These are phyloP conservation scores for Thielaviopsis populi DNA, from an alignment of 2,329 filamentous ascomycete species.

Conservation along the genomic window DNA sequence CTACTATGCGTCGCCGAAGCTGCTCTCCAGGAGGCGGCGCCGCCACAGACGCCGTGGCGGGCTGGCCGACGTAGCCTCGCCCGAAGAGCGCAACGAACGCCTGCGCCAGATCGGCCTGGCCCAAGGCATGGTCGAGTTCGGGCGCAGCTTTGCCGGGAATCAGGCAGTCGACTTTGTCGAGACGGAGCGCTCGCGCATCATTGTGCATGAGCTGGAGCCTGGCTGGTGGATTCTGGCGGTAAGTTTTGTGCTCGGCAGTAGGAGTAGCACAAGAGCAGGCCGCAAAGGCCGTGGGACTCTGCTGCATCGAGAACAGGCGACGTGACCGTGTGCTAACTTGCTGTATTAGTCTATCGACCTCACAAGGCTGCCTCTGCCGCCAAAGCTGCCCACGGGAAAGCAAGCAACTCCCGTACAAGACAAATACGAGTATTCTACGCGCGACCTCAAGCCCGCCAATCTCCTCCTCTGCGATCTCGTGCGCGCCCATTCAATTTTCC, in stretches of 20 bases:
- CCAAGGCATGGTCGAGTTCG: slow-evolving; percentile 92
- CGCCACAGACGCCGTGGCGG: slow-evolving; percentile 22
- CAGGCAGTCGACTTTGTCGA: slow-evolving; percentile 71
- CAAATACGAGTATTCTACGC: slow-evolving; percentile 65
- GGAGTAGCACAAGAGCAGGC: not conserved
- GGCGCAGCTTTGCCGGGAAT: slow-evolving; percentile 69
- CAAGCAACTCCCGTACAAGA: slow-evolving; percentile 26
- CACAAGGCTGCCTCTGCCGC: slow-evolving; percentile 53
- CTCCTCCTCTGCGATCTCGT: slow-evolving; percentile 68
- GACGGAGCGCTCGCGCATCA: slow-evolving; percentile 72
- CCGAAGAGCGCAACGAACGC: slow-evolving; percentile 67
- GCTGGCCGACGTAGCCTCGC: slow-evolving; percentile 25
- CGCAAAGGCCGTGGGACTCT: not conserved
- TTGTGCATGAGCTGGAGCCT: slow-evolving; percentile 73
- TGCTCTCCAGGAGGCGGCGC: slow-evolving; percentile 28
- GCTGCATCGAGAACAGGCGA: not conserved
- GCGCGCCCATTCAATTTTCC: slow-evolving; percentile 69
- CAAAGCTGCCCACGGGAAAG: slow-evolving; percentile 31
- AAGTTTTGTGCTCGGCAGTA: slow-evolving; percentile 20
- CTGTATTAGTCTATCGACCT: slow-evolving; percentile 56
- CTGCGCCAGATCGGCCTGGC: slow-evolving; percentile 88
- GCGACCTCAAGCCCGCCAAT: slow-evolving; percentile 71
- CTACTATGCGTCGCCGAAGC: slow-evolving; percentile 63
- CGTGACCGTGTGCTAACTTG: not conserved
- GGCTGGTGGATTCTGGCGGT: slow-evolving; percentile 95